A percentile compares a stretch with the other conserved stretches of the same genome.
These are phyloP conservation scores for Fusarium odoratissimum DNA, from an alignment of 2,329 filamentous ascomycete genomes.

Conservation along the genomic window DNA sequence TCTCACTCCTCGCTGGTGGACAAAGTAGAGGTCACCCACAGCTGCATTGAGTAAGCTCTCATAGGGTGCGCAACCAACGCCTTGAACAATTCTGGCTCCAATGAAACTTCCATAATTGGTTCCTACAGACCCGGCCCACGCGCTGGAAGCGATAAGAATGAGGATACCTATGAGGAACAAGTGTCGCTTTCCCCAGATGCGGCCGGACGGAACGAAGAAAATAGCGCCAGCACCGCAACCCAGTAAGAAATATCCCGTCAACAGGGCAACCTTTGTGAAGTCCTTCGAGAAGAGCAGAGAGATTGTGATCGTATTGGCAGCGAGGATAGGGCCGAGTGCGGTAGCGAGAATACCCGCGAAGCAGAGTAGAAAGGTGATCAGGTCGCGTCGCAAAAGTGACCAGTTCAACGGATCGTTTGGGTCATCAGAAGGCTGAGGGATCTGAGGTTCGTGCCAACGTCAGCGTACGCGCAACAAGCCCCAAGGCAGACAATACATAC, in stretches of 20 bases:
- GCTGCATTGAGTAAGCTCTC: slow-evolving; percentile 90
- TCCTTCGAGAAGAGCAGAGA: slow-evolving; percentile 71
- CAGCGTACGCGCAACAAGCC: not conserved
- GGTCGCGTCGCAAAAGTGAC: slow-evolving; percentile 86
- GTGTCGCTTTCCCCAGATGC: slow-evolving; percentile 94
- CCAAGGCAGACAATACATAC: slow-evolving; percentile 63
- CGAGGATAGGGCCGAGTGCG: slow-evolving; percentile 85
- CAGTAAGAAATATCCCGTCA: slow-evolving; percentile 89
- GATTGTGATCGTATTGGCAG: slow-evolving; percentile 86
- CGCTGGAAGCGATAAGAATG: slow-evolving; percentile 77
- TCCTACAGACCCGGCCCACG: slow-evolving; percentile 80
- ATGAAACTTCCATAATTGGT: slow-evolving; percentile 78
- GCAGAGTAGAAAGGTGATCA: slow-evolving; percentile 82
- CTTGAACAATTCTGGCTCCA: slow-evolving; percentile 85
- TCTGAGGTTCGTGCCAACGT: slow-evolving; percentile 48
- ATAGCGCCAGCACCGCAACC: slow-evolving; percentile 85
- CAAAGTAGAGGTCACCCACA: slow-evolving; percentile 90
- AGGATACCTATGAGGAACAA: slow-evolving; percentile 82
- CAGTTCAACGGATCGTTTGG: slow-evolving; percentile 89
- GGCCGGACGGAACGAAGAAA: slow-evolving; percentile 86
- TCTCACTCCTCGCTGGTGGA: slow-evolving; percentile 83
- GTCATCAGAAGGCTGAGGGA: slow-evolving; percentile 89
- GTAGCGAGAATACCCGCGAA: slow-evolving; percentile 85
- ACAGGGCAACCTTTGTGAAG: slow-evolving; percentile 81
- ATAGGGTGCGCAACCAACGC: slow-evolving; percentile 86